A percentile compares a stretch with the other conserved stretches of the same genome.
Conservation (phyloP, 192 early-diverging fungal species). For the Blastocladiella britannica region DNA sequence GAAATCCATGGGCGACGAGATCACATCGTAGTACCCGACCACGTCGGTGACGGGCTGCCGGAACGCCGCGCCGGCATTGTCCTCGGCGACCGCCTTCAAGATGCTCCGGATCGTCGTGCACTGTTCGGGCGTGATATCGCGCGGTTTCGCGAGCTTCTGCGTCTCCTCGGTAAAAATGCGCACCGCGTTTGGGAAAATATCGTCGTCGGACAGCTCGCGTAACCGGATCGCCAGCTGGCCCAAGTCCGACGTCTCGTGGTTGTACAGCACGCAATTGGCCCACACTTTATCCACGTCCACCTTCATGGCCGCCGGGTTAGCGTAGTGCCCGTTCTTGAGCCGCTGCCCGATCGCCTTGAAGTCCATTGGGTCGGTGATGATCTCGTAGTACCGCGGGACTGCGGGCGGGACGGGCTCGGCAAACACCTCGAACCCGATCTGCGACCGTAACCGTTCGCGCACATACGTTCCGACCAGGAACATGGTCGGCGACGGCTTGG, state of each 20-base stretch:
- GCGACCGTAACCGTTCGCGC: not conserved
- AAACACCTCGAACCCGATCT: not conserved
- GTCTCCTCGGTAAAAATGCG: not conserved
- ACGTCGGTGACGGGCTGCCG: conserved; percentile 7
- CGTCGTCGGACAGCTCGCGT: not conserved
- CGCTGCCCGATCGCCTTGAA: not conserved
- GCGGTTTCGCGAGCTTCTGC: not conserved
- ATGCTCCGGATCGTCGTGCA: not conserved
- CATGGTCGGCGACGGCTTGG: not conserved
- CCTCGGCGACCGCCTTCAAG: too few species aligned
- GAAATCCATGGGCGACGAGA: conserved; percentile 49
- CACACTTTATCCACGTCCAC: not conserved
- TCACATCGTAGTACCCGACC: conserved; percentile 36
- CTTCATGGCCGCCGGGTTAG: not conserved
- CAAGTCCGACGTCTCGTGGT: not conserved
- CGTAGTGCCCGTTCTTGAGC: not conserved
- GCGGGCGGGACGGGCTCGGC: not conserved
- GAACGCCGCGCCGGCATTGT: not conserved
- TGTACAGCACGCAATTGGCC: not conserved
- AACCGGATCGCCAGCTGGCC: not conserved
- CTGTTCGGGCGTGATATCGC: not conserved
- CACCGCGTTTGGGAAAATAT: not conserved
- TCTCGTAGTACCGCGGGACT: not conserved
- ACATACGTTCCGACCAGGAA: not conserved
- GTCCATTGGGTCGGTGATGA: not conserved